These are phyloP conservation scores for Ustulina deusta DNA, from an alignment of 2,329 filamentous ascomycete species.

Conservation along the genomic window DNA sequence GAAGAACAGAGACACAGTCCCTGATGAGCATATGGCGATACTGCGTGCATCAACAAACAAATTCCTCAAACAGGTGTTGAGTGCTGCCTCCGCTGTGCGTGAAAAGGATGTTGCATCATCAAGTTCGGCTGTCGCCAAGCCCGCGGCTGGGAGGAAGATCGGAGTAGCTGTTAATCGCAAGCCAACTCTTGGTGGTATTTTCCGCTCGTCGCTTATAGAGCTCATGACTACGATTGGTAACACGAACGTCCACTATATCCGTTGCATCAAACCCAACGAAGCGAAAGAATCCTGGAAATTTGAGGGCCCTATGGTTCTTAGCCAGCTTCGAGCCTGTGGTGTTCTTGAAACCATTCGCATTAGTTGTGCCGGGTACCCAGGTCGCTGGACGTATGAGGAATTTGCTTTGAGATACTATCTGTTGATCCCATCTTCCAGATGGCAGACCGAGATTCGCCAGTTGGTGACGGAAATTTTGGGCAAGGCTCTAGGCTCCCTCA, in stretches of 20 bases:
- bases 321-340: constrained; percentile 96
- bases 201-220: constrained; percentile 98
- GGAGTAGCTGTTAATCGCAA: constrained; percentile 95
- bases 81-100: constrained; percentile 85
- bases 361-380: constrained; percentile 96
- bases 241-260: constrained; percentile 98
- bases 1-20: constrained; percentile 98
- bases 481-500: constrained; percentile 85
- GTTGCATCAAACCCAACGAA: constrained; percentile 99
- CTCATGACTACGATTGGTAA: constrained; percentile 98
- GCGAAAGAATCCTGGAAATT: constrained; percentile 98
- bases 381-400: constrained; percentile 98
- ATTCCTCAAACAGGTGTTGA: constrained; percentile 86
- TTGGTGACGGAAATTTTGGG: constrained; percentile 94
- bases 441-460: constrained; percentile 92
- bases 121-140: constrained; percentile 78
- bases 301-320: constrained; percentile 98
- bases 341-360: constrained; percentile 98
- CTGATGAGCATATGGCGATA: constrained; percentile 97
- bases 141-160: constrained; percentile 84
- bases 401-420: constrained; percentile 99
- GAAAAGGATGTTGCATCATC: constrained; percentile 84
- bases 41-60: constrained; percentile 84
- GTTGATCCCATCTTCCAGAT: constrained; percentile 88
- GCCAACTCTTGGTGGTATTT: constrained; percentile 96